These are phyloP conservation scores for Cyclospora cayetanensis DNA, from an alignment of 169 alveolate species.

Conservation along the genomic window DNA sequence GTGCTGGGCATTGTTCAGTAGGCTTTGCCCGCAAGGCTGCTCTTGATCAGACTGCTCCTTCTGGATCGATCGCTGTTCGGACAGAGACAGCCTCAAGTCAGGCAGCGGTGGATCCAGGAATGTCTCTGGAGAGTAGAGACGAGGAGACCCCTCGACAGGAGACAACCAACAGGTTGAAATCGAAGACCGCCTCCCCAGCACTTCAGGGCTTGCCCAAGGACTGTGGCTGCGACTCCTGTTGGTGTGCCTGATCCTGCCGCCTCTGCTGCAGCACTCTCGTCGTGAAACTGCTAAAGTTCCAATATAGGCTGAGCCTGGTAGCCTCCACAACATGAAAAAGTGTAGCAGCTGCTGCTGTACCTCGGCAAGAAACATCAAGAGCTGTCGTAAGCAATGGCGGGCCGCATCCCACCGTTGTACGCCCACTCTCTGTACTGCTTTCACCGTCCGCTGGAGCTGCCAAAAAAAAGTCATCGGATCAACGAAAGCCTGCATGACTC, in stretches of 20 bases:
- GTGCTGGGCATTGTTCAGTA: constrained; percentile 5
- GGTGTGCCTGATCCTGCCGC: background rate
- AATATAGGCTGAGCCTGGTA: background rate
- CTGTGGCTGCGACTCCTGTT: background rate
- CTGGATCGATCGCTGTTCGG: background rate
- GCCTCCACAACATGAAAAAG: background rate
- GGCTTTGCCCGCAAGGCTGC: too few species aligned
- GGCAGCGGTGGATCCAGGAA: background rate
- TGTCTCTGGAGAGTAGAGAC: background rate
- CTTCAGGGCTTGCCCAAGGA: constrained; percentile 22
- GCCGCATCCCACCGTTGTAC: background rate
- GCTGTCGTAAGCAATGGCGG: background rate
- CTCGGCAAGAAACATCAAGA: background rate
- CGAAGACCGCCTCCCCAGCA: background rate
- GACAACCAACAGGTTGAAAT: background rate
- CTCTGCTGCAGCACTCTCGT: background rate
- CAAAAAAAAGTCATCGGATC: too few species aligned
- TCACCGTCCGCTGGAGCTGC: background rate
- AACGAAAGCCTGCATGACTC: too few species aligned
- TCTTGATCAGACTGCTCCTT: background rate
- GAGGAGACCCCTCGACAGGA: background rate
- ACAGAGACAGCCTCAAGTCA: background rate
- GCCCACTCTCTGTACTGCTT: background rate
- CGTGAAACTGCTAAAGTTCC: background rate
- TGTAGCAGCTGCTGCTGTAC: constrained; percentile 26